phyloP scores from a whole-genome alignment of 2,329 filamentous ascomycete genomes.

The Zalaria obscura region DNA sequence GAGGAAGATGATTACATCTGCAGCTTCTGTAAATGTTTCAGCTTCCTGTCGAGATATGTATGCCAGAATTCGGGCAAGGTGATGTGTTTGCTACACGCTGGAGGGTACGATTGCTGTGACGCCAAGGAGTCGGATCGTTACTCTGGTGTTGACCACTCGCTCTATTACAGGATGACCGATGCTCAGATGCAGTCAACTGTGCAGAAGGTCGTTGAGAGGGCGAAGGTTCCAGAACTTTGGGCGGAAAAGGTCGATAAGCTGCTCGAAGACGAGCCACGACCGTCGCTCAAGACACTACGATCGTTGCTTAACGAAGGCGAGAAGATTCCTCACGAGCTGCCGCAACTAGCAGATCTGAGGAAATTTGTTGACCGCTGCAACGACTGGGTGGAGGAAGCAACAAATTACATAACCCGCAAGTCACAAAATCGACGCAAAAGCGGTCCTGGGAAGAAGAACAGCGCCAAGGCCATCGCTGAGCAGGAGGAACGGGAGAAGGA shows the following conservation, averaged over 20 bases:
- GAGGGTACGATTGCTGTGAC: conserved; percentile 67
- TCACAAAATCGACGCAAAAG: conserved; percentile 94
- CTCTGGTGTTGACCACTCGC: conserved; percentile 47
- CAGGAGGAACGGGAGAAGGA: conserved; percentile 74
- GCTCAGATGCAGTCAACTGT: conserved; percentile 52
- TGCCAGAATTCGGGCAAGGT: conserved; percentile 72
- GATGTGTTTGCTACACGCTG: conserved; percentile 71
- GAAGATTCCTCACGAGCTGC: conserved; percentile 82
- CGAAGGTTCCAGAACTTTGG: conserved; percentile 75
- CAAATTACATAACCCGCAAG: conserved; percentile 90
- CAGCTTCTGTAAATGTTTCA: conserved; percentile 79
- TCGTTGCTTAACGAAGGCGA: conserved; percentile 83
- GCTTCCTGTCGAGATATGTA: conserved; percentile 79
- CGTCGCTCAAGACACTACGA: conserved; percentile 74
- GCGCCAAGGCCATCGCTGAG: conserved; percentile 52
- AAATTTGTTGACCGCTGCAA: conserved; percentile 92
- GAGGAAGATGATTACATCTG: conserved; percentile 90
- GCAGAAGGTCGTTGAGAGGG: conserved; percentile 73
- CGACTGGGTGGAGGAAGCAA: conserved; percentile 95
- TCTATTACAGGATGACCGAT: conserved; percentile 65
- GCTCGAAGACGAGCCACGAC: conserved; percentile 69
- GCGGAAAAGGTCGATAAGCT: conserved; percentile 76
- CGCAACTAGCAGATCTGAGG: conserved; percentile 66
- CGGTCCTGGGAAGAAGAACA: conserved; percentile 64
- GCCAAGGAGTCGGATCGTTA: conserved; percentile 52